Percentiles rank a stretch among this genome's conserved stretches.
Conservation (phyloP, 73 alveolate genomes). For the Tetrahymena malaccensis region DNA sequence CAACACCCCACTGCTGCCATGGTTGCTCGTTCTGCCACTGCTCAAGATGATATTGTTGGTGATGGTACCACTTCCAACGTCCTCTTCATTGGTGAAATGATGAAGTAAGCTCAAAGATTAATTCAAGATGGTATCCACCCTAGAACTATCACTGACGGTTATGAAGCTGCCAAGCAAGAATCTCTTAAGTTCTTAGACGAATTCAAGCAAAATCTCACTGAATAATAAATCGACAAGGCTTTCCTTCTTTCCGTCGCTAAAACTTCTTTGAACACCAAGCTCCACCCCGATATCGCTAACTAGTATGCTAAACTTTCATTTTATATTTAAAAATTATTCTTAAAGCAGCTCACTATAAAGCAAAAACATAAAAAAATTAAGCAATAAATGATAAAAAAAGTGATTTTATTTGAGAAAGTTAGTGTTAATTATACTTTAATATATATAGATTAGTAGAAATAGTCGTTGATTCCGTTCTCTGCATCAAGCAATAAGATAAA, state of each 20-base stretch:
- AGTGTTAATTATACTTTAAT: background rate
- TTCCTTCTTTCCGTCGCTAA: conserved; percentile 84
- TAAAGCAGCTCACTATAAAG: background rate
- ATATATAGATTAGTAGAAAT: conserved; percentile 54
- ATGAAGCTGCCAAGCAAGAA: conserved; percentile 81
- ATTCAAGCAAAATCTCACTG: conserved; percentile 29
- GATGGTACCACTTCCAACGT: conserved; percentile 94
- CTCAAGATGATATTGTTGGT: conserved; percentile 97
- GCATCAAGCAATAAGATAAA: conserved; percentile 67
- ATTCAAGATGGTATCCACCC: conserved; percentile 93
- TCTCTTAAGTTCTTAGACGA: conserved; percentile 64
- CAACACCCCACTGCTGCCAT: conserved; percentile 96
- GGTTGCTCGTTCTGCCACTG: conserved; percentile 96
- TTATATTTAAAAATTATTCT: background rate
- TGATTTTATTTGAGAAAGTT: background rate
- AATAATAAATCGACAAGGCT: conserved; percentile 73
- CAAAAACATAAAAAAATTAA: background rate
- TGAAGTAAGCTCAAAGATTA: conserved; percentile 83
- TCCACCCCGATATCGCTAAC: conserved; percentile 69
- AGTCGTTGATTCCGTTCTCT: conserved; percentile 83
- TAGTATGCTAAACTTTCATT: background rate
- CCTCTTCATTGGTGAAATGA: conserved; percentile 87
- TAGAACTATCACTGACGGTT: conserved; percentile 88
- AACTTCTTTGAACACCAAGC: conserved; percentile 85
- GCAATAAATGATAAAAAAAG: too few species aligned